These are phyloP conservation scores for Suillus paluster DNA, from an alignment of 768 basidiomycete species.

Conservation along the genomic window DNA sequence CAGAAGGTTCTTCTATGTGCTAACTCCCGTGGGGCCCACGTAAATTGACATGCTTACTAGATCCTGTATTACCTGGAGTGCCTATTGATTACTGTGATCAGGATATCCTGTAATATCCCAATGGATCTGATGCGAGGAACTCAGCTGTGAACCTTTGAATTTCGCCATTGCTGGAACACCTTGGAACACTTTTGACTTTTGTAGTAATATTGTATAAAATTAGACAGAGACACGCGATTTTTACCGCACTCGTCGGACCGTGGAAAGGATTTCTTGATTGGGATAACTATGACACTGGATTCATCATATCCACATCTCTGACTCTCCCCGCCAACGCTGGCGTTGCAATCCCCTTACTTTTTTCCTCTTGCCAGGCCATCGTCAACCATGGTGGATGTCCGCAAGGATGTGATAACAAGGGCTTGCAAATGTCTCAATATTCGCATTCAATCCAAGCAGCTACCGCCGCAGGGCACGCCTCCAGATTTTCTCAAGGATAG, in stretches of 20 bases:
- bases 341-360: constrained; percentile 19
- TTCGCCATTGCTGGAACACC: neutral
- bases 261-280: constrained; percentile 26
- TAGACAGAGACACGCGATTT: neutral
- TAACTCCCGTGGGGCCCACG: constrained; percentile 16
- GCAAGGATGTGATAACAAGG: constrained; percentile 34
- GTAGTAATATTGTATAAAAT: neutral
- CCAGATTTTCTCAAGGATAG: constrained; percentile 38
- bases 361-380: constrained; percentile 16
- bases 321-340: constrained; percentile 31
- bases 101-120: neutral
- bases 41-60: constrained; percentile 3
- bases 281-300: constrained; percentile 35
- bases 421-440: constrained; percentile 79
- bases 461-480: constrained; percentile 32
- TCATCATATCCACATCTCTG: constrained; percentile 35
- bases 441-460: constrained; percentile 45
- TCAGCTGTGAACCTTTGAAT: neutral
- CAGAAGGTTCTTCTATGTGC: constrained; percentile 11
- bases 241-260: constrained; percentile 17
- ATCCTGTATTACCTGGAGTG: neutral
- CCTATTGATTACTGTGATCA: neutral
- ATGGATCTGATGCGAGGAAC: neutral
- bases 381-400: constrained; percentile 27
- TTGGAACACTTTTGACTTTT: constrained; percentile 2